These are phyloP conservation scores for Salicornia ramosissima DNA, from an alignment of 148 eudicot species.

Conservation along the genomic window DNA sequence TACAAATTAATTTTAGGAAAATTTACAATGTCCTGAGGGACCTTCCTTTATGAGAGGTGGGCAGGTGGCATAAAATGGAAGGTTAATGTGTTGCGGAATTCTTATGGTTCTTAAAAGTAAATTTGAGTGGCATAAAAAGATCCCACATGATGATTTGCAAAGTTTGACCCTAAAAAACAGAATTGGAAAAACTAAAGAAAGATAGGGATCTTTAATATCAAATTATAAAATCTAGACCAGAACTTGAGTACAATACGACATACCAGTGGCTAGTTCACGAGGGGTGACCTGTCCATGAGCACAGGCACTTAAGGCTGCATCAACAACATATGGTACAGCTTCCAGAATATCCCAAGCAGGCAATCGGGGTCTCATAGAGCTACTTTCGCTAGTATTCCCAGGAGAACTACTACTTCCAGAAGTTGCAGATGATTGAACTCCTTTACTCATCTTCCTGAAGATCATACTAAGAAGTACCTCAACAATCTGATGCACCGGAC, in stretches of 20 bases:
- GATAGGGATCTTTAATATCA: no score
- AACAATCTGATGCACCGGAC: slow-evolving; percentile 75
- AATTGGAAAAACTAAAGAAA: no score
- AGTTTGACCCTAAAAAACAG: no score
- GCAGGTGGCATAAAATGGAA: no score
- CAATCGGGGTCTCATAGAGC: slow-evolving; percentile 50
- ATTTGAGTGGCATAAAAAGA: no score
- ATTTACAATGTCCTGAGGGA: no score
- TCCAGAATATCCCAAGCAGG: slow-evolving; percentile 99
- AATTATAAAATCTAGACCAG: no score
- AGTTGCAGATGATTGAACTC: slow-evolving; percentile 46
- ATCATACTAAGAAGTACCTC: slow-evolving; percentile 83
- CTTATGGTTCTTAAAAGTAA: no score
- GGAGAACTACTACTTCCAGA: slow-evolving; percentile 92
- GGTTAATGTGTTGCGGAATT: no score
- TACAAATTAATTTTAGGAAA: no score
- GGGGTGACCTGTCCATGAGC: slow-evolving; percentile 88
- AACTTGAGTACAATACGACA: slow-evolving; percentile 3
- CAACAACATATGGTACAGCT: slow-evolving; percentile 95
- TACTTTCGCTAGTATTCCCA: slow-evolving; percentile 63
- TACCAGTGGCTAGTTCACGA: slow-evolving; percentile 95
- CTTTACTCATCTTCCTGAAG: slow-evolving; percentile 61
- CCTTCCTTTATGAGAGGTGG: no score
- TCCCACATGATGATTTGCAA: no score
- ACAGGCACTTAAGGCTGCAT: slow-evolving; percentile 96